Conservation (phyloP, 2,329 filamentous ascomycete genomes). For the Nemania sp. region DNA sequence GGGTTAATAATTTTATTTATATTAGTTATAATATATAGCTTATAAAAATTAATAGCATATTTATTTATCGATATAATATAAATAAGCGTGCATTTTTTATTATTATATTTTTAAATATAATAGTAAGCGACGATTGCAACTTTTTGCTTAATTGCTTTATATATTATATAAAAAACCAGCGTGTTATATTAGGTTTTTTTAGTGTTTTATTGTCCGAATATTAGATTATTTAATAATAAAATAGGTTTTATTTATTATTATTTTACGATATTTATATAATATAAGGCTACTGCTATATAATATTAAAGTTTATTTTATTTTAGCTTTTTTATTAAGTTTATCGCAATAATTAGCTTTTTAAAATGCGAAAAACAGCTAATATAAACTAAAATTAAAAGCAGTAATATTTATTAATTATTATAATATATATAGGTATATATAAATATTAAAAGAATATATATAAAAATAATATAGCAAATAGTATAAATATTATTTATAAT, state of each 20-base stretch:
- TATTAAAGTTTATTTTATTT: too few species aligned
- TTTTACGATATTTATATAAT: constrained; percentile 1
- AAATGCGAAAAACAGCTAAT: too few species aligned
- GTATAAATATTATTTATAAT: not conserved
- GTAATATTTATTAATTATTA: too few species aligned
- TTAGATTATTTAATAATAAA: not conserved
- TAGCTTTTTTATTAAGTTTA: too few species aligned
- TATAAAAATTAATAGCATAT: not conserved
- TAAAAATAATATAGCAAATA: not conserved
- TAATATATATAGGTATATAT: not conserved
- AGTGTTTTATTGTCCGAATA: not conserved
- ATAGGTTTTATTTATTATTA: not conserved
- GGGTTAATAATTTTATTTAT: constrained; percentile 1
- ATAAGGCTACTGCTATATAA: not conserved
- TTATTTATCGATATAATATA: constrained; percentile 3
- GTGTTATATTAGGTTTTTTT: not conserved
- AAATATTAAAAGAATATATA: too few species aligned
- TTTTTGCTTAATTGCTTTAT: not conserved
- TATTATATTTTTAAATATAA: constrained; percentile 1
- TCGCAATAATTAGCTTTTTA: too few species aligned
- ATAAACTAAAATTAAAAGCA: too few species aligned
- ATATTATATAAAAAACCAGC: not conserved
- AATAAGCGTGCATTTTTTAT: not conserved
- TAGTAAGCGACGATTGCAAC: not conserved
- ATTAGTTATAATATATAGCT: constrained; percentile 1